Conservation (phyloP, 2,329 filamentous ascomycete species). For the Colletotrichum sp. region DNA sequence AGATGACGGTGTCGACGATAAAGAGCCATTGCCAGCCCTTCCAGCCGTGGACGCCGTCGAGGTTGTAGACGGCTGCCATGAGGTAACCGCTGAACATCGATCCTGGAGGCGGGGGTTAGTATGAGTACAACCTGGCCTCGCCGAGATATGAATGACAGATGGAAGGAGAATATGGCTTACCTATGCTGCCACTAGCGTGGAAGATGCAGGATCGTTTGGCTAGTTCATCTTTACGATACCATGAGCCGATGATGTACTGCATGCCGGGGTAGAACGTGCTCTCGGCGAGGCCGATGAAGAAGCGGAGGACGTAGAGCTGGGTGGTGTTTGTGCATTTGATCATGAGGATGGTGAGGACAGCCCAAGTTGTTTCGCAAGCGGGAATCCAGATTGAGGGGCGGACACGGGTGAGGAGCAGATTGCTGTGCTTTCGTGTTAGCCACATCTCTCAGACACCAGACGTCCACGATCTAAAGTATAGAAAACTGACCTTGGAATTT, state of each 20-base stretch:
- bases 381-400: constrained; percentile 36
- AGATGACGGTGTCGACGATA: constrained; percentile 39
- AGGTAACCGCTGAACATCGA: constrained; percentile 36
- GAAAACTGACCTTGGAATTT: constrained; percentile 23
- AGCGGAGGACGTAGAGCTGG: constrained; percentile 30
- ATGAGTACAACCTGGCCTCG: too few species aligned
- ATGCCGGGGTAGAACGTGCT: constrained; percentile 28
- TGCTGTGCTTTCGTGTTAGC: constrained; percentile 26
- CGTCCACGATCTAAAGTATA: accelerated
- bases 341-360: constrained; percentile 35
- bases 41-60: constrained; percentile 35
- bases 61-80: constrained; percentile 39
- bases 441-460: not conserved
- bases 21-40: constrained; percentile 45
- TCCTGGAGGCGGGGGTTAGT: accelerated
- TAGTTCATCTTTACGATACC: constrained; percentile 34
- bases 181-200: constrained; percentile 26
- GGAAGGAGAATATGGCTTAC: not conserved
- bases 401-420: constrained; percentile 35
- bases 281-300: constrained; percentile 35
- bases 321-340: constrained; percentile 39
- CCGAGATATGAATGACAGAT: accelerated
- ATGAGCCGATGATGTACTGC: constrained; percentile 31
- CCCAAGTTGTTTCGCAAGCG: constrained; percentile 33
- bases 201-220: constrained; percentile 33